Evolutionary conservation across 1,139 yeast genomes (phyloP).

Genomic region (Suhomyces atakaporum): DNA sequence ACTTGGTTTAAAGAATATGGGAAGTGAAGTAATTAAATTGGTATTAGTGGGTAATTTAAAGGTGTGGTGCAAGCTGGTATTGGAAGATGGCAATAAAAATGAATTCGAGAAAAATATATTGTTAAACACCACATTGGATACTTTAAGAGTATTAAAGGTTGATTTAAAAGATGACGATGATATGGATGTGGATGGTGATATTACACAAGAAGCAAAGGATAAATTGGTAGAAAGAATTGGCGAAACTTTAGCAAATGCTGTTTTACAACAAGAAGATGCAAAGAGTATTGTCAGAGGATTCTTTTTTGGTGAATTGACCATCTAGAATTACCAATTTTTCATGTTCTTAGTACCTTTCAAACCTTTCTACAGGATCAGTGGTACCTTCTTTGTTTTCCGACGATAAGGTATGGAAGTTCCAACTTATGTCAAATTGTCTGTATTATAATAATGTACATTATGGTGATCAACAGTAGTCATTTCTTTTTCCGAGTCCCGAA

Average conservation of each 20-base stretch:
- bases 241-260: constrained; percentile 50
- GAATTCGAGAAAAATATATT: constrained; percentile 49
- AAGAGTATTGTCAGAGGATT: constrained; percentile 63
- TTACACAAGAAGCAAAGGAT: constrained; percentile 45
- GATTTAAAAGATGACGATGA: constrained; percentile 30
- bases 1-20: constrained; percentile 79
- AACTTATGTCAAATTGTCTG: neutral
- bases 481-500: constrained; percentile 4
- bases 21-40: constrained; percentile 84
- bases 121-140: constrained; percentile 53
- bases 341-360: too few relatives aligned
- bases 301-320: constrained; percentile 66
- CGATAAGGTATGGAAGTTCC: neutral
- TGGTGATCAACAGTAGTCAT: neutral
- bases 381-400: neutral
- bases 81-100: constrained; percentile 37
- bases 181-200: constrained; percentile 32
- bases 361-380: too few relatives aligned
- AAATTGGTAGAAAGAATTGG: constrained; percentile 65
- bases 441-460: constrained; percentile 12
- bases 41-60: constrained; percentile 81
- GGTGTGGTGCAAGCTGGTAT: constrained; percentile 70
- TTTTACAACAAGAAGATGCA: constrained; percentile 56
- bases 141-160: constrained; percentile 49
- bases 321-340: constrained; percentile 14